A percentile compares a stretch with the other conserved stretches of the same genome.
Conservation (phyloP, 192 early-diverging fungal species). For the Coemansia sp. region DNA sequence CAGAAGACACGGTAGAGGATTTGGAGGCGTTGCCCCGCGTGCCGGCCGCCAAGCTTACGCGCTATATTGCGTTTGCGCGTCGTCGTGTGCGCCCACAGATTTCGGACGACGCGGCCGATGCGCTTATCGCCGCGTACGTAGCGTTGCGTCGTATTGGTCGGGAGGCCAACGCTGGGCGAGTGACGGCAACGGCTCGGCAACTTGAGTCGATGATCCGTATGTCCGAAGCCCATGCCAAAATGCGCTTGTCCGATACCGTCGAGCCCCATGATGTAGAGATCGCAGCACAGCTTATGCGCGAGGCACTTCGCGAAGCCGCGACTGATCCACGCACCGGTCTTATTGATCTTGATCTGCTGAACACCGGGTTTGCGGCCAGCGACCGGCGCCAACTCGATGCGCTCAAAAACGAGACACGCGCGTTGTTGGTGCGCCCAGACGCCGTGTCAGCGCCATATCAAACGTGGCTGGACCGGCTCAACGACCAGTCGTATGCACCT, state of each 20-base stretch:
- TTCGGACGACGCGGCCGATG: conserved; percentile 71
- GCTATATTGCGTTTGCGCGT: conserved; percentile 90
- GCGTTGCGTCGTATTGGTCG: conserved; percentile 76
- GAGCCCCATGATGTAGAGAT: conserved; percentile 83
- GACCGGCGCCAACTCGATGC: conserved; percentile 60
- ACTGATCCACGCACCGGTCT: conserved; percentile 92
- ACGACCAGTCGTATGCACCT: conserved; percentile 47
- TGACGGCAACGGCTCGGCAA: conserved; percentile 93
- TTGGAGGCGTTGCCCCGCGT: conserved; percentile 23
- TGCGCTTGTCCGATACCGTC: conserved; percentile 79
- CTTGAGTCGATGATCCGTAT: conserved; percentile 98
- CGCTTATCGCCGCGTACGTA: conserved; percentile 80
- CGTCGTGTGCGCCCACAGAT: conserved; percentile 74
- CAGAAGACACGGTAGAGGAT: conserved; percentile 59
- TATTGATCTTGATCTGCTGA: conserved; percentile 91
- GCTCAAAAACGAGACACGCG: conserved; percentile 46
- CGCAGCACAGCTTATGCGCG: conserved; percentile 82
- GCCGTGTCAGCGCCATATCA: conserved; percentile 25
- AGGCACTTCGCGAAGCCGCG: conserved; percentile 87
- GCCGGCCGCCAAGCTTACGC: conserved; percentile 79
- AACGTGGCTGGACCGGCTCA: conserved; percentile 46
- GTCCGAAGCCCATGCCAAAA: conserved; percentile 87
- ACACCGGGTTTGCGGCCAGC: conserved; percentile 82
- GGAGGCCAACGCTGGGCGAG: conserved; percentile 50
- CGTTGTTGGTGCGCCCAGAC: conserved; percentile 29